Conservation (phyloP, 2,329 filamentous ascomycete species). For the Xylaria sp. region DNA sequence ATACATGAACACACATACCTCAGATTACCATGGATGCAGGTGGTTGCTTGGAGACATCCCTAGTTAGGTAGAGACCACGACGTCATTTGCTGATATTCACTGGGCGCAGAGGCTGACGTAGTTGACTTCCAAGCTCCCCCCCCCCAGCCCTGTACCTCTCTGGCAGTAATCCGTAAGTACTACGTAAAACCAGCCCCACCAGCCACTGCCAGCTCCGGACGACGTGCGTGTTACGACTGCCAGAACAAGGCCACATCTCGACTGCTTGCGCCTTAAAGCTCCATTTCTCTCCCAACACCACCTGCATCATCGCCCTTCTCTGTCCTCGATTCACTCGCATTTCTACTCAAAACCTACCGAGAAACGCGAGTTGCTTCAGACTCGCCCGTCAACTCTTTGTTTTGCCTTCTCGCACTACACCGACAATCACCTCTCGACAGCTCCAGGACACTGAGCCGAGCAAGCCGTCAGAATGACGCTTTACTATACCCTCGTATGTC, state of each 20-base stretch:
- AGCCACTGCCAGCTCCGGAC: slow-evolving; percentile 14
- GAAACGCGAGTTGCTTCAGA: background rate
- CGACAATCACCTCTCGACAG: background rate
- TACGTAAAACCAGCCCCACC: background rate
- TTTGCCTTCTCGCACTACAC: background rate
- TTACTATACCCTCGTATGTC: slow-evolving; percentile 53
- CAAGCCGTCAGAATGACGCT: slow-evolving; percentile 48
- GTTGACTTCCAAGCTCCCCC: slow-evolving; percentile 24
- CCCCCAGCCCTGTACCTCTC: background rate
- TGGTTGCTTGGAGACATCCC: too few species aligned
- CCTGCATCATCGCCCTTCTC: background rate
- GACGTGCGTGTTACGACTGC: background rate
- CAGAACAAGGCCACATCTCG: background rate
- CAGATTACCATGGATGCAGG: too few species aligned
- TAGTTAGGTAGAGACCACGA: slow-evolving; percentile 5
- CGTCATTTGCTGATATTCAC: slow-evolving; percentile 24
- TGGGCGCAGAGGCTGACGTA: slow-evolving; percentile 21
- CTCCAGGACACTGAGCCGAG: slow-evolving; percentile 2
- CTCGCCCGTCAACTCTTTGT: slow-evolving; percentile 15
- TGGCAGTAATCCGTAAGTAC: slow-evolving; percentile 16
- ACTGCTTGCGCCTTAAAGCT: background rate
- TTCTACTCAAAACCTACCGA: slow-evolving; percentile 9
- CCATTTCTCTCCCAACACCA: background rate
- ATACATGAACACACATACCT: background rate
- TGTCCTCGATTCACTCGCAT: slow-evolving; percentile 10